Conservation (phyloP, 108 stramenopile species). For the Fistulifera solaris region DNA sequence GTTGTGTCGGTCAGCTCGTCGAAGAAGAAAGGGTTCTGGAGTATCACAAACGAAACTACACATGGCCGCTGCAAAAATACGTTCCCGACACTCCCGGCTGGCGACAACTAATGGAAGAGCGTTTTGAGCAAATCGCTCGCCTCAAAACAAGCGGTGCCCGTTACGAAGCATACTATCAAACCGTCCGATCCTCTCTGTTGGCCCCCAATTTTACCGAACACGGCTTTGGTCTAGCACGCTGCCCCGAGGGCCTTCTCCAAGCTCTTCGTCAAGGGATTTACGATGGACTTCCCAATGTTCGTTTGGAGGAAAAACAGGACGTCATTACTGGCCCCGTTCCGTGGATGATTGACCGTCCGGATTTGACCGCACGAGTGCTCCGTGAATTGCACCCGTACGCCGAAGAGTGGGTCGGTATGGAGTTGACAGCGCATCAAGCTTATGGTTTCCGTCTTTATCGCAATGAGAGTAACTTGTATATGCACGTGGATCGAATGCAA, state of each 20-base stretch:
- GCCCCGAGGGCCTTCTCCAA: conserved; percentile 46
- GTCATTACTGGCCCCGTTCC: conserved; percentile 35
- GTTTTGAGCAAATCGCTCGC: conserved; percentile 42
- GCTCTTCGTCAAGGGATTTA: conserved; percentile 32
- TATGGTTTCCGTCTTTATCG: conserved; percentile 77
- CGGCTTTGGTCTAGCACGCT: conserved; percentile 61
- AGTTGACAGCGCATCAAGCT: conserved; percentile 42
- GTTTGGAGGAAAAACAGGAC: conserved; percentile 20
- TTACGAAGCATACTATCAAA: conserved; percentile 56
- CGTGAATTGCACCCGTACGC: conserved; percentile 49
- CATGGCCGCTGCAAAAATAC: conserved; percentile 51
- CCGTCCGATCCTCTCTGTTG: conserved; percentile 27
- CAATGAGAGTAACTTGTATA: conserved; percentile 52
- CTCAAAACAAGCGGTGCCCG: conserved; percentile 3
- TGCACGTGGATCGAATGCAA: conserved; percentile 69
- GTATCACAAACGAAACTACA: conserved; percentile 43
- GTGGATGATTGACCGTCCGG: conserved; percentile 37
- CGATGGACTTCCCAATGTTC: conserved; percentile 16
- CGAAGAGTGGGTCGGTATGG: conserved; percentile 52
- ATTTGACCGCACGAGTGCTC: conserved; percentile 36
- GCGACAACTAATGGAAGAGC: conserved; percentile 36
- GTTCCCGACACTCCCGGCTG: conserved; percentile 54
- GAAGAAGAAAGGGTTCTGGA: conserved; percentile 42
- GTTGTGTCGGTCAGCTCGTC: neutral
- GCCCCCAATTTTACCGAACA: conserved; percentile 54